Base-by-base conservation (phyloP, 164 flowering plant genomes). In the Vitis amurensis region DNA sequence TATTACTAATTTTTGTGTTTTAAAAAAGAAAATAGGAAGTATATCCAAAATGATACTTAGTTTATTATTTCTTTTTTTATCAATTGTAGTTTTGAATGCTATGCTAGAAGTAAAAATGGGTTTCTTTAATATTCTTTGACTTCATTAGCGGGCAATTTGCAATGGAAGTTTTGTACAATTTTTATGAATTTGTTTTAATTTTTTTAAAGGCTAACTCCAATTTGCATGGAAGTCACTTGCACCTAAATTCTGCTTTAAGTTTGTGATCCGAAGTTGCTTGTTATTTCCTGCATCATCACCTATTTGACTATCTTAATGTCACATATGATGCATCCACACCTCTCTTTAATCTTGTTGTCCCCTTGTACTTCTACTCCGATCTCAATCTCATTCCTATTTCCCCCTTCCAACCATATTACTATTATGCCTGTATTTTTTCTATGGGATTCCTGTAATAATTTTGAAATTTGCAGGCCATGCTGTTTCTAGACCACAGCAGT, bases 401-500 rank as follows among this genome's bases (percentile, higher is more conserved):
- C 52, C 12, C 30, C 12, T 59, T 59, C 44, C 9, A 11, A 61
- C 17, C 8, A 61, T 15, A 16, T 14, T 61, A 31, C 64, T 31
- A 9, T 29, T 13, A 31, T 61, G 17, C 2, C 55, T 11, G 13
- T 11, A 9, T 70, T 19, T 9, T 13, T 13, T n/a, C 16, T 11
- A 12, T 53, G 56, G 56, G 11, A 53, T 53, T n/a, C n/a, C 2
- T 53, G 15, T 5, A 53, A 53, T 53, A 37, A 37, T 53, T 72
- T 63, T 68, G 29, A 19, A 61, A 11, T 62, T 53, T 44, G 64
- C 63, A 95, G 98, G 98, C 88, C 29, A 84, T 93, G 94, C 79
- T 95, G 52, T 86, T 93, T 56, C 11, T 86, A 68, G 86, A 91
- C 81, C 82, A 86, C 82, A 85, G 80, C 66, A 63, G 64, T 73